Base-by-base conservation (phyloP, 257 asterid genomes). In the Solanum corneliomulleri region DNA sequence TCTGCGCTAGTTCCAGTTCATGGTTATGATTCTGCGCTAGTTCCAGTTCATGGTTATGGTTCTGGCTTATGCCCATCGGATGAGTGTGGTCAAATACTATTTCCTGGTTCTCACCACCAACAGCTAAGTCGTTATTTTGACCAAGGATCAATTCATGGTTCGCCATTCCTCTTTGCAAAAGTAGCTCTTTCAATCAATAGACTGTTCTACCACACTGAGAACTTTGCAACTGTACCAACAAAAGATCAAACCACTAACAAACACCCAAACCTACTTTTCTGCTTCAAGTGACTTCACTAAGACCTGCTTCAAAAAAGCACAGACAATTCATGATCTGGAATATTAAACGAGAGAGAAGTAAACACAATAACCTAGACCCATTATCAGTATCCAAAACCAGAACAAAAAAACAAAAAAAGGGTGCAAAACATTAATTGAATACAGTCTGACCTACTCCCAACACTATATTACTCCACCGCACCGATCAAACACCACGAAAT, bases 71-170 rank as follows among this genome's bases (percentile, higher is more conserved):
- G 74, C 83, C 89, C n/a, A 92, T 35, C 90, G 86, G 89, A 66
- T 92, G 97, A 86, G 90, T 92, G 71, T 90, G 94, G 87, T 92
- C 92, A 41, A 94, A 82, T 83, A 91, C 88, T 14, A 92, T 89
- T 20, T 91, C 92, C 90, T 92, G 97, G 89, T 29, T 92, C 89
- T 93, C 94, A 76, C 88, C 91, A 84, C 88, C 92, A 82, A 92
- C 92, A 62, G 91, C 87, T 77, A 88, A 90, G 76, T 69, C 71
- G 39, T 88, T 93, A 45, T 89, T 93, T 87, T 92, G 93, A 45
- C 95, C 96, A 45, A 91, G 91, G 85, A 92, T 76, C 88, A 92
- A 82, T 9, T 95, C 96, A 64, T 92, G 93, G 90, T 91, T 92
- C n/a, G 86, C 93, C 98, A 94, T 95, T 87, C 69, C 86, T 49